These are phyloP conservation scores for Boletellus dicymbophilus DNA, from an alignment of 1,284 basidiomycete species.

Conservation along the genomic window DNA sequence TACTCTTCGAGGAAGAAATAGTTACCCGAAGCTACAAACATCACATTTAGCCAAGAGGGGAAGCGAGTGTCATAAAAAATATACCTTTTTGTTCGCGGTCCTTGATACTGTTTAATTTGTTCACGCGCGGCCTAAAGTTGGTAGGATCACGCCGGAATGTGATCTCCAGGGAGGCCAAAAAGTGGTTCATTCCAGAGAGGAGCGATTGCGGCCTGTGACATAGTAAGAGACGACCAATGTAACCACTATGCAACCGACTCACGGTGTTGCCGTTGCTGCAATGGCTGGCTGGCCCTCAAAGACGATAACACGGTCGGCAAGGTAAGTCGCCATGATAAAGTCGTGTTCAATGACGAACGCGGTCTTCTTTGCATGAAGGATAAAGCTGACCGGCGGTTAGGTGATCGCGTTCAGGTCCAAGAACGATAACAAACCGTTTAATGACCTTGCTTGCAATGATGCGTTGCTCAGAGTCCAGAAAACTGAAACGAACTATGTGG, in stretches of 20 bases:
- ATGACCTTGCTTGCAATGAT: slow-evolving; percentile 97
- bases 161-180: slow-evolving; percentile 90
- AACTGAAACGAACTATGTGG: slow-evolving; percentile 47
- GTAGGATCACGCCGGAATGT: slow-evolving; percentile 97
- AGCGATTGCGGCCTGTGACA: slow-evolving; percentile 73
- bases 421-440: slow-evolving; percentile 64
- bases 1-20: slow-evolving; percentile 92
- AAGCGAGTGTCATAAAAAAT: slow-evolving; percentile 26
- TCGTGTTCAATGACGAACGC: slow-evolving; percentile 99
- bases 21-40: slow-evolving; percentile 64
- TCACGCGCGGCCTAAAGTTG: slow-evolving; percentile 92
- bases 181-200: slow-evolving; percentile 89
- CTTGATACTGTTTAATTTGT: slow-evolving; percentile 92
- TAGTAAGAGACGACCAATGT: slow-evolving; percentile 5
- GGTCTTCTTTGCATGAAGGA: slow-evolving; percentile 93
- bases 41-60: slow-evolving; percentile 8
- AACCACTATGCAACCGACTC: slow-evolving; percentile 30
- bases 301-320: slow-evolving; percentile 96
- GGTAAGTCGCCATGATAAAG: slow-evolving; percentile 97
- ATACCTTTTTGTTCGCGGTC: slow-evolving; percentile 92
- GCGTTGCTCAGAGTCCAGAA: slow-evolving; percentile 98
- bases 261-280: slow-evolving; percentile 85
- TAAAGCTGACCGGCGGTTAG: slow-evolving; percentile 58
- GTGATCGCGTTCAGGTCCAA: neutral
- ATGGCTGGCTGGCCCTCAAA: slow-evolving; percentile 88